Evolutionary conservation across 2,329 filamentous ascomycete species (phyloP), one percentile per base, ranked within the genome.

Genomic region (Apiospora koreana): DNA sequence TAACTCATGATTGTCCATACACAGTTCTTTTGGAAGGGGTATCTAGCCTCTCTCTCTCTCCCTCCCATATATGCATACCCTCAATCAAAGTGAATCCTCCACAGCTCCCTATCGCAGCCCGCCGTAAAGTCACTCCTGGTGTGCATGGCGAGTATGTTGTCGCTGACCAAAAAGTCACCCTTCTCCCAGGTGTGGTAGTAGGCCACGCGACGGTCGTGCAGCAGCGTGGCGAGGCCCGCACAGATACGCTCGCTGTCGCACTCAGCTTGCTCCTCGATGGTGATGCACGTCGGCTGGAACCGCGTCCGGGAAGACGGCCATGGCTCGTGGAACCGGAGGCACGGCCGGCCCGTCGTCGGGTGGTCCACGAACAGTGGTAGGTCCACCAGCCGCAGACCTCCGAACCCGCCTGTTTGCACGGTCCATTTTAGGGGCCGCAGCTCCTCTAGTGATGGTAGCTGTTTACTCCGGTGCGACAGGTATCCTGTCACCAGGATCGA

Each of bases 261-360:
- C 0, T 76, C 31, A 7, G 73, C 69, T 62, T 9, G 16, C 6
- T 8, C 69, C 14, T 73, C 69, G 25, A 70, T 68, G 21, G 71
- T 54, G 21, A 66, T 46, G 14, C 72, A 67, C 1, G 83, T 86
- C 1, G 84, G 81, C 9, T 85, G 83, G 62, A 87, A 88, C 18
- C 78, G 79, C 0, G 87, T 88, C 76, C 84, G 86, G n/a, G 78
- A 80, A 62, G 83, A 79, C 0, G 85, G 84, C 86, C 86, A 88
- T 0, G 85, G 85, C 73, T 89, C 85, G 70, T 88, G 86, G 74
- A 85, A 89, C 28, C 86, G 83, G 6, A 89, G 73, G 72, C 87
- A 89, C 0, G 85, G 83, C 16, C 80, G 77, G 0, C 79, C 80
- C 0, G 84, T 87, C 0, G 78, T 77, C 0, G 84, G 85, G 69